Evolutionary conservation across 1,139 yeast genomes (phyloP).

Genomic region (Pichia sp.): DNA sequence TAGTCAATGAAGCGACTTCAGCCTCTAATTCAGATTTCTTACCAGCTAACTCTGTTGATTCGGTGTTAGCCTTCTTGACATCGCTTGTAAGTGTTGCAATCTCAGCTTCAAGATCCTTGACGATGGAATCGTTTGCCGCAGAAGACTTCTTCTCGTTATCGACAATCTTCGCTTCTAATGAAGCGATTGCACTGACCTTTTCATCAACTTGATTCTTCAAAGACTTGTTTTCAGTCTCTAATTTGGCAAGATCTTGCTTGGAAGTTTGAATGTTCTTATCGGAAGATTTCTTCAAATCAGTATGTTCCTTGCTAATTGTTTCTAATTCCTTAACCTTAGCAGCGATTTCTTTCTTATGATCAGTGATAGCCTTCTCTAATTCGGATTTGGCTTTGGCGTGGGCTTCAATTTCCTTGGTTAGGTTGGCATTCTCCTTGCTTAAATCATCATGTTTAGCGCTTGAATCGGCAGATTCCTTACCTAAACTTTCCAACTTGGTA

Average conservation of each 20-base stretch:
- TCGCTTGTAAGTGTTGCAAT: neutral
- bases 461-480: neutral
- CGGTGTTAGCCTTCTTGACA: neutral
- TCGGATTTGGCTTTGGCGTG: neutral
- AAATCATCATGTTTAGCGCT: neutral
- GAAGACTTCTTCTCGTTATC: neutral
- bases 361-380: neutral
- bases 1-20: too few species aligned
- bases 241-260: neutral
- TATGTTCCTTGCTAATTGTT: neutral
- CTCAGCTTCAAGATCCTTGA: too few species aligned
- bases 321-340: neutral
- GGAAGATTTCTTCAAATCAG: neutral
- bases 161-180: neutral
- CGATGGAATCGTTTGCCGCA: neutral
- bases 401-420: neutral
- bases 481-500: neutral
- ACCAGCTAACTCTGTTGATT: too few species aligned
- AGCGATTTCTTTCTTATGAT: neutral
- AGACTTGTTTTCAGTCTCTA: neutral
- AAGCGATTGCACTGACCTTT: neutral
- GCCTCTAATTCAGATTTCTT: too few species aligned
- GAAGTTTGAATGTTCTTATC: neutral
- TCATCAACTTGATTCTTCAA: neutral
- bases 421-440: neutral